phyloP scores from a whole-genome alignment of 2,329 filamentous ascomycete genomes.

The Botrytis tulipae region DNA sequence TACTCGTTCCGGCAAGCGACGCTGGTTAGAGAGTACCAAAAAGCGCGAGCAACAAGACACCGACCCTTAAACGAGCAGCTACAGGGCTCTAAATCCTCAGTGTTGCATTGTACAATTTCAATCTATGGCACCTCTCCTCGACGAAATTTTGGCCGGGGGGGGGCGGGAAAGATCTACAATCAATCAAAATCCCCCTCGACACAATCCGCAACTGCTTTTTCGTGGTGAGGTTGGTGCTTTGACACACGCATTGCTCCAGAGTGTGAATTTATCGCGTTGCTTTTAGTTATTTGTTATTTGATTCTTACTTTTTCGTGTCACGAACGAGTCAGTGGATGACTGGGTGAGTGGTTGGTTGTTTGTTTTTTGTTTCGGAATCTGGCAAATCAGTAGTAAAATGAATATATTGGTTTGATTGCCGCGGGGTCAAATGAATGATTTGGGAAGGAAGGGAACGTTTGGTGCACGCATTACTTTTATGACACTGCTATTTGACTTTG shows the following conservation, averaged over 20 bases:
- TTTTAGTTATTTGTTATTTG: not conserved
- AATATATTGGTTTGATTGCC: not conserved
- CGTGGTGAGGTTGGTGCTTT: not conserved
- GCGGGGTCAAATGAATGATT: not conserved
- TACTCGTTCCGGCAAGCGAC: constrained; percentile 80
- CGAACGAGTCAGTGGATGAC: not conserved
- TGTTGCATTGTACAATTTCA: not conserved
- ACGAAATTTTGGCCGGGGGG: not conserved
- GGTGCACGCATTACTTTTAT: not conserved
- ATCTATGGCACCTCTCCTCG: not conserved
- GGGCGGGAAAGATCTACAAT: not conserved
- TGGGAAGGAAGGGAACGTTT: not conserved
- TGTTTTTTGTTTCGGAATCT: not conserved
- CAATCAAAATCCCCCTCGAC: not conserved
- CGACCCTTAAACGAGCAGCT: not conserved
- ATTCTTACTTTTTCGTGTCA: not conserved
- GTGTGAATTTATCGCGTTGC: not conserved
- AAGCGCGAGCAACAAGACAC: constrained; percentile 38
- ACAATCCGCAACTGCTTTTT: not conserved
- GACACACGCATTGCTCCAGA: not conserved
- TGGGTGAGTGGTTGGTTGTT: not conserved
- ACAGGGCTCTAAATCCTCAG: not conserved
- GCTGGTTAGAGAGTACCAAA: constrained; percentile 60
- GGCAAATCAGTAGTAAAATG: constrained; percentile 1
- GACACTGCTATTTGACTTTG: not conserved